Base-by-base conservation (phyloP, 108 stramenopile genomes). In the Fragilariopsis cylindrus region DNA sequence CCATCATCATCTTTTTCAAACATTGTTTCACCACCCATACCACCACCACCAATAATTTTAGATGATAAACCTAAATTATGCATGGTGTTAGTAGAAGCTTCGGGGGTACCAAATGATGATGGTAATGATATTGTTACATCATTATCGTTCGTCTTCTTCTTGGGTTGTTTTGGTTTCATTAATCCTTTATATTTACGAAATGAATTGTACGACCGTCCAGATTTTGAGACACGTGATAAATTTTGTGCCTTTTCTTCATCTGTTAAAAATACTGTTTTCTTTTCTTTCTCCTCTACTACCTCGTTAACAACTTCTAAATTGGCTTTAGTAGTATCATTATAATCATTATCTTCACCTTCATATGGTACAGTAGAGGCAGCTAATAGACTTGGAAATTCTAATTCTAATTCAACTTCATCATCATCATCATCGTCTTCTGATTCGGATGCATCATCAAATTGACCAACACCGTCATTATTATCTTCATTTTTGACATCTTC, bases 1-100 rank as follows among this genome's bases (percentile, higher is more conserved):
- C 95, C 95, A 65, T 96, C 95, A 71, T 96, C 95, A 48, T 90
- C 88, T 73, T 82, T 87, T 60, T 85, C 87, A 54, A 67, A 75
- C 60, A 83, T 81, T 19, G 54, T 66, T 16, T 70, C 50, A 41
- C 60, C 42, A 11, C 55, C 72, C 19, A 21, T 49, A 12, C 48
- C 55, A 66, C 69, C 75, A 66, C 69, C 75, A 71, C 70, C 19
- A 50, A 55, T 41, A 52, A 65, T 41, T 55, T 43, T 12, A 8
- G 48, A 54, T 0, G 12, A 57, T 9, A 45, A 2, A 0, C 39
- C 21, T 43, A 15, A 44, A 4, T 30, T 11, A 9, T 21, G 9
- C 30, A 44, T 42, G 72, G 42, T 55, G 30, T 40, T 72, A 60
- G 45, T 50, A 30, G 30, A 2, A 74, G 57, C 57, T 39, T 58